A percentile compares a stretch with the other conserved stretches of the same genome.
Conservation (phyloP, 345 rosid species). For the Lumnitzera littorea region DNA sequence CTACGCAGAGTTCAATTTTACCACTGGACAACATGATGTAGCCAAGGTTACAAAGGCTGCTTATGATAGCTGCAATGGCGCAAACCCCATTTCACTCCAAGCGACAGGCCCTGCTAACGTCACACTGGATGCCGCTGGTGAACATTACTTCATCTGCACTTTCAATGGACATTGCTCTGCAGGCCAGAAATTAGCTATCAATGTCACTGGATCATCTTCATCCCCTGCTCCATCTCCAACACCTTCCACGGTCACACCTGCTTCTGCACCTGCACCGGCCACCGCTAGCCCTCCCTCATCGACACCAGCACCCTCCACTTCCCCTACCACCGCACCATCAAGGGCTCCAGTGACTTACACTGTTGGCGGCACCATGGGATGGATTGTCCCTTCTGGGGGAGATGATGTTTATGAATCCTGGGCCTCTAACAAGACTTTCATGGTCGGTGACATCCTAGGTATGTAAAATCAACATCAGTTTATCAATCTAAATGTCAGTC, state of each 20-base stretch:
- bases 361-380: no score
- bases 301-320: slow-evolving; percentile 2
- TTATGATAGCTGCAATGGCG: slow-evolving; percentile 28
- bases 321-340: background rate
- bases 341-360: no score
- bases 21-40: slow-evolving; percentile 35
- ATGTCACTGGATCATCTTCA: slow-evolving; percentile 1
- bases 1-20: slow-evolving; percentile 41
- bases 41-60: slow-evolving; percentile 34
- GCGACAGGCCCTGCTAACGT: slow-evolving; percentile 26
- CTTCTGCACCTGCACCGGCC: background rate
- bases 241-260: background rate
- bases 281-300: slow-evolving; percentile 1
- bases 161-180: slow-evolving; percentile 23
- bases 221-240: background rate
- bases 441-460: no score
- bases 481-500: no score
- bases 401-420: no score
- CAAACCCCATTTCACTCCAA: slow-evolving; percentile 16
- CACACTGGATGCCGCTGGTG: slow-evolving; percentile 33
- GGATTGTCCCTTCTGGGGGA: no score
- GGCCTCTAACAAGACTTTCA: no score
- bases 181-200: slow-evolving; percentile 42
- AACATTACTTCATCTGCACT: slow-evolving; percentile 41
- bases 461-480: no score